Evolutionary conservation across 306 rosid genomes (phyloP), one percentile per base, ranked within the genome.

Genomic region (Prunus fruticosa): DNA sequence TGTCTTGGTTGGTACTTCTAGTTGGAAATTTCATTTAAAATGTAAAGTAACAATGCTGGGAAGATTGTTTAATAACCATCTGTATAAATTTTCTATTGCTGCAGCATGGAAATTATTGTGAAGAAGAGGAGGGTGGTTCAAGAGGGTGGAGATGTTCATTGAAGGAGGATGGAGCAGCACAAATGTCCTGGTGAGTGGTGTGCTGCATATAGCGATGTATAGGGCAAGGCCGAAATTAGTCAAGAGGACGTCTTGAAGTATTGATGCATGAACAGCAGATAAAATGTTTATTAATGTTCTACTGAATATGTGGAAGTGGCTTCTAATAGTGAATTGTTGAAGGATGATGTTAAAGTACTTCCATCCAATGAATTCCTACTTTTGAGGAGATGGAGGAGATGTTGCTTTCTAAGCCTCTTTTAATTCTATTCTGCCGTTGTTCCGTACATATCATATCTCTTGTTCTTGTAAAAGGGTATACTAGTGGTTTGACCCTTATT

Each of bases 31-130:
- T 18, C 6, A 14, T 52, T 52, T 16, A 52, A 16, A 52, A 52
- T 16, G 57, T 52, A 5, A 46, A 68, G 22, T 8, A 46, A 68
- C 14, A 9, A 2, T 49, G 51, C 11, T 69, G 32, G 46, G 41
- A 13, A 65, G 28, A 15, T 64, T 16, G 43, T n/a, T 64, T 16
- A 41, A 5, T 57, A 20, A 25, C 28, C 45, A n/a, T 80, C 66
- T 9, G 18, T 8, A 11, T 58, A 19, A 49, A 67, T 18, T 54
- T 65, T 2, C 63, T 62, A 52, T 32, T 81, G 78, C 11, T 87
- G 86, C 89, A 91, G 98, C 86, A 2, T 93, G 98, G 97, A 87
- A 91, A 85, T 76, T 88, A 19, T 69, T 83, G 85, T 91, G 85
- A 86, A 76, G 69, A 18, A 72, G 64, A 63, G 80, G 64, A 30